A percentile compares a stretch with the other conserved stretches of the same genome.
These are phyloP conservation scores for Chlorella sp. DNA, from an alignment of 139 green algal genomes.

Conservation along the genomic window DNA sequence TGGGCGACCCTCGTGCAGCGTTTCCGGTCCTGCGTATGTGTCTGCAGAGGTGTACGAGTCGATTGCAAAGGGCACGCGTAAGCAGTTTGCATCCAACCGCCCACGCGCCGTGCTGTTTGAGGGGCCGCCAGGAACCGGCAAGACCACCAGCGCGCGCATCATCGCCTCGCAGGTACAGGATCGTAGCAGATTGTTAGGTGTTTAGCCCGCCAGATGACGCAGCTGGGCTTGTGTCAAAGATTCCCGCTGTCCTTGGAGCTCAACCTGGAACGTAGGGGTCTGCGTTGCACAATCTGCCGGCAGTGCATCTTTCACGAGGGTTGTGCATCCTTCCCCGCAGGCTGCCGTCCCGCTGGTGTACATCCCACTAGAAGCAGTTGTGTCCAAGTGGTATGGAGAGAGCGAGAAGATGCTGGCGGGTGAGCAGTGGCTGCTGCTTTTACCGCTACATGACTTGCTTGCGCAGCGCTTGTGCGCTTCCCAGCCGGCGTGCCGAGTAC, in stretches of 20 bases:
- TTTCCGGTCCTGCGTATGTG: no score
- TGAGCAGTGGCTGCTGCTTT: no score
- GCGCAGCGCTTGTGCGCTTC: no score
- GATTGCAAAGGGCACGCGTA: slow-evolving; percentile 72
- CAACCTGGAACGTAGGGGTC: no score
- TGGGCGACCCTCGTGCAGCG: no score
- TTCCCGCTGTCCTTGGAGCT: no score
- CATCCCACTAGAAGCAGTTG: slow-evolving; percentile 87
- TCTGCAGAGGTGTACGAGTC: slow-evolving; percentile 77
- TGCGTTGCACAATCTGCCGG: no score
- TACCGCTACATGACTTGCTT: no score
- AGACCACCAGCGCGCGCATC: slow-evolving; percentile 88
- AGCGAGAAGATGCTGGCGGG: slow-evolving; percentile 73
- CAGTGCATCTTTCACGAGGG: no score
- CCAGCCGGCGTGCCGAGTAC: no score
- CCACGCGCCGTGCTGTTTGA: slow-evolving; percentile 91
- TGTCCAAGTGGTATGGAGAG: slow-evolving; percentile 91
- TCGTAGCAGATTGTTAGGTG: no score
- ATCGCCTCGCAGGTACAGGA: slow-evolving; percentile 54
- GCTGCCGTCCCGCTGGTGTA: slow-evolving; percentile 91
- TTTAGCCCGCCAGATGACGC: no score
- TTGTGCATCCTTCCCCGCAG: slow-evolving; percentile 10
- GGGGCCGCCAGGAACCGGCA: slow-evolving; percentile 87
- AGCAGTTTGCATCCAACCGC: slow-evolving; percentile 59
- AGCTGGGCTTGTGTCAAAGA: background rate